Conservation (phyloP, 352 stramenopile genomes). For the Globisporangium takayamanum region DNA sequence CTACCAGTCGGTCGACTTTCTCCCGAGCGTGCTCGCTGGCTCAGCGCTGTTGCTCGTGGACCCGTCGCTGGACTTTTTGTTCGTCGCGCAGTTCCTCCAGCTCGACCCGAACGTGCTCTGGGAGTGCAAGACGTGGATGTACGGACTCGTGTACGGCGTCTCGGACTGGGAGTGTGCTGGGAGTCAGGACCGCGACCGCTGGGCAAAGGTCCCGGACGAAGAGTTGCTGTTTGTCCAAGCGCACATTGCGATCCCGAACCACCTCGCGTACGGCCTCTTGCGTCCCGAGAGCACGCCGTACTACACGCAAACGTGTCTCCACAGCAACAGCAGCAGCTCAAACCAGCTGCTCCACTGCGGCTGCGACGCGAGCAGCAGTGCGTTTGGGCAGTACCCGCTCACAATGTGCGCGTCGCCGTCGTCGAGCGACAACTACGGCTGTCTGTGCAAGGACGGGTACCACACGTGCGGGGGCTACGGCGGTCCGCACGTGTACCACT, state of each 20-base stretch:
- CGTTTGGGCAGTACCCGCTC: constrained; percentile 35
- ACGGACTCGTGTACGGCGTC: constrained; percentile 44
- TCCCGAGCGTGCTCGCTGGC: constrained; percentile 69
- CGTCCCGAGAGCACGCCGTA: constrained; percentile 39
- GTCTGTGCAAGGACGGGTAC: constrained; percentile 52
- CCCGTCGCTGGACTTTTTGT: constrained; percentile 59
- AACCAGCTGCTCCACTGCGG: constrained; percentile 14
- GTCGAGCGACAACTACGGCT: constrained; percentile 64
- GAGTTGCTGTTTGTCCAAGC: constrained; percentile 71
- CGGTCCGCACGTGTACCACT: constrained; percentile 62
- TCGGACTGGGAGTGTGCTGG: constrained; percentile 41
- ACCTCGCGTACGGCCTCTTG: constrained; percentile 55
- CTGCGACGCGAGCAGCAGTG: constrained; percentile 21
- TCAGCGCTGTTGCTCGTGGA: constrained; percentile 67
- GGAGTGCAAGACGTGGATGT: constrained; percentile 80
- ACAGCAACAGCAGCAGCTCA: neutral
- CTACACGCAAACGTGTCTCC: constrained; percentile 21
- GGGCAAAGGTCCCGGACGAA: constrained; percentile 58
- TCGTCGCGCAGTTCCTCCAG: constrained; percentile 78
- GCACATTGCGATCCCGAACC: constrained; percentile 49
- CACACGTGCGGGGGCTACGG: constrained; percentile 35
- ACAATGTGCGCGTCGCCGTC: constrained; percentile 35
- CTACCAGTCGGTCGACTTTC: constrained; percentile 69
- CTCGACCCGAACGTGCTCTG: constrained; percentile 69
- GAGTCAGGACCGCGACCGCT: constrained; percentile 51